Evolutionary conservation across 805 yeast species (phyloP).

Genomic region (Candida pseudofarinosa): DNA sequence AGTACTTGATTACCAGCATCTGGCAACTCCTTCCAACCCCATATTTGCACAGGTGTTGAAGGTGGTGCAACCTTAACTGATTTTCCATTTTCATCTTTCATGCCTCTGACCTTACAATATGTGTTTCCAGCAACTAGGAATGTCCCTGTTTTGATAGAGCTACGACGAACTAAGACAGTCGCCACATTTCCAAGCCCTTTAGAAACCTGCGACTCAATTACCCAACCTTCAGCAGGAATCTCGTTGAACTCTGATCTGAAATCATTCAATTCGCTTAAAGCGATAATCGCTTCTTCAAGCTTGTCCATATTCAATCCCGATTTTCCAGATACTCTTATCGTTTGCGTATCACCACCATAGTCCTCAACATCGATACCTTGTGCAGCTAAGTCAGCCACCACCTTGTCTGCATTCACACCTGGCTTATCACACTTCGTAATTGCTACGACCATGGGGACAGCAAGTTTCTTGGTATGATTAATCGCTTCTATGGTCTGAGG

Average conservation of each 20-base stretch:
- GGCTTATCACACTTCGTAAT: slow-evolving; percentile 87
- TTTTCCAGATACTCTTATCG: slow-evolving; percentile 80
- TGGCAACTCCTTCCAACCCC: slow-evolving; percentile 94
- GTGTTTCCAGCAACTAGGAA: slow-evolving; percentile 84
- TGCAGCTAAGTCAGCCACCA: slow-evolving; percentile 69
- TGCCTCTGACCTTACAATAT: slow-evolving; percentile 76
- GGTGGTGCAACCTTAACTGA: slow-evolving; percentile 68
- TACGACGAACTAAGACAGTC: slow-evolving; percentile 77
- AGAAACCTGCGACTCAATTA: slow-evolving; percentile 78
- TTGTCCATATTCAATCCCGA: slow-evolving; percentile 89
- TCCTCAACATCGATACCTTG: slow-evolving; percentile 84
- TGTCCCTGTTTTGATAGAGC: slow-evolving; percentile 66
- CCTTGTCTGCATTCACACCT: slow-evolving; percentile 69
- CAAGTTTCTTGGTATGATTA: slow-evolving; percentile 80
- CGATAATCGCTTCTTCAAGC: slow-evolving; percentile 81
- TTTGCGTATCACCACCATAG: slow-evolving; percentile 93
- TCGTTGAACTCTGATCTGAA: slow-evolving; percentile 54
- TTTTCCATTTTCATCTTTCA: slow-evolving; percentile 72
- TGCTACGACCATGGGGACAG: slow-evolving; percentile 85
- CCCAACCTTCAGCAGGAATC: slow-evolving; percentile 75
- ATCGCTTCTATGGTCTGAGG: slow-evolving; percentile 97
- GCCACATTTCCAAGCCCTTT: slow-evolving; percentile 84
- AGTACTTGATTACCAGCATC: slow-evolving; percentile 84
- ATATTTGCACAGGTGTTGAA: slow-evolving; percentile 81
- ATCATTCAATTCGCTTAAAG: slow-evolving; percentile 81